phyloP scores from a whole-genome alignment of 495 filamentous ascomycete species.

The Collariella sp. region DNA sequence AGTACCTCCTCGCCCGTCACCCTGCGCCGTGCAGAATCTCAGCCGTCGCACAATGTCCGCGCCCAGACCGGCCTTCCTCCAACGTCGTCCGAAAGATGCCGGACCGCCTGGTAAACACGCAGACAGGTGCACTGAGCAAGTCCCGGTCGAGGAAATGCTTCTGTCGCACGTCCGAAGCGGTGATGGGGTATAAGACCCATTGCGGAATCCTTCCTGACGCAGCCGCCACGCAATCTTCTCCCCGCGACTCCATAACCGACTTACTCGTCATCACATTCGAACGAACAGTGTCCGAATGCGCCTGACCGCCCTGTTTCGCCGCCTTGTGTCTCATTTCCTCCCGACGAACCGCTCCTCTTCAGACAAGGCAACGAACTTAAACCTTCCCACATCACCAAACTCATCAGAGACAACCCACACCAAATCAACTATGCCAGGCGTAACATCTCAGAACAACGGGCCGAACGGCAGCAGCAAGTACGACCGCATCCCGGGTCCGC shows the following conservation, averaged over 20 bases:
- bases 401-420: slow-evolving; percentile 13
- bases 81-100: too few species aligned
- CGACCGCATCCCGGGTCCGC: slow-evolving; percentile 40
- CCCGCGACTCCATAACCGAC: neutral
- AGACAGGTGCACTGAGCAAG: too few species aligned
- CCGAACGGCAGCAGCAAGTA: slow-evolving; percentile 26
- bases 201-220: too few species aligned
- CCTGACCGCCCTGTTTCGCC: slow-evolving; percentile 19
- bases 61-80: too few species aligned
- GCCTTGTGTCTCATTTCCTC: slow-evolving; percentile 23
- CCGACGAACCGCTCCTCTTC: slow-evolving; percentile 5
- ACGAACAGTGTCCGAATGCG: slow-evolving; percentile 12
- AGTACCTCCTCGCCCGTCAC: too few species aligned
- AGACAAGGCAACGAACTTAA: slow-evolving; percentile 19
- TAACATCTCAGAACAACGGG: slow-evolving; percentile 15
- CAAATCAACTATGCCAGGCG: slow-evolving; percentile 33
- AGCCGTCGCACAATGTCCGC: too few species aligned
- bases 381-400: neutral
- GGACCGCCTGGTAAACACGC: too few species aligned
- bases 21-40: too few species aligned
- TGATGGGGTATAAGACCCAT: too few species aligned
- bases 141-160: too few species aligned
- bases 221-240: neutral
- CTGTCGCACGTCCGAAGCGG: too few species aligned
- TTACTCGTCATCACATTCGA: neutral